Conservation (phyloP, 169 alveolate species). For the Plasmodium relictum region DNA sequence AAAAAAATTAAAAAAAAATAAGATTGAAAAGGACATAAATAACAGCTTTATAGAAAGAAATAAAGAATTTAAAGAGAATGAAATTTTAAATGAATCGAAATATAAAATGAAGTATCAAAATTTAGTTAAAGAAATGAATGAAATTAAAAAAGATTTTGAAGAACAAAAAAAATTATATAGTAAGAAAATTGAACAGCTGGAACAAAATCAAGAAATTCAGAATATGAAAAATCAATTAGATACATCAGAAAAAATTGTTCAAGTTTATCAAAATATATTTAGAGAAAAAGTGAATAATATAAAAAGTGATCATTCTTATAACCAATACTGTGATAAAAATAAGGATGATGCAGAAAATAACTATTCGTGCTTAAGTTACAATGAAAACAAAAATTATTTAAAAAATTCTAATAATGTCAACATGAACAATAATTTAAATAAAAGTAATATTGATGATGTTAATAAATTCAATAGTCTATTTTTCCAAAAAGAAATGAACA, state of each 20-base stretch:
- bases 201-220: slow-evolving; percentile 63
- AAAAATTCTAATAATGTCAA: neutral
- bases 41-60: neutral
- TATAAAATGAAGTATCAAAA: slow-evolving; percentile 39
- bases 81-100: neutral
- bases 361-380: neutral
- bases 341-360: slow-evolving; percentile 13
- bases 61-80: neutral
- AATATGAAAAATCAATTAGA: slow-evolving; percentile 53
- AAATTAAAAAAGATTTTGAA: slow-evolving; percentile 64
- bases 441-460: neutral
- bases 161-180: slow-evolving; percentile 36
- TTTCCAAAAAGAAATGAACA: neutral
- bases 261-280: slow-evolving; percentile 63
- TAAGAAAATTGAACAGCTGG: slow-evolving; percentile 50
- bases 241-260: slow-evolving; percentile 67
- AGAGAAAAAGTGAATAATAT: slow-evolving; percentile 41
- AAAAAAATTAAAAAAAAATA: neutral
- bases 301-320: slow-evolving; percentile 21
- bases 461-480: neutral
- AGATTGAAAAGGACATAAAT: neutral
- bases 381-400: neutral
- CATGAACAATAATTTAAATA: neutral
- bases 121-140: slow-evolving; percentile 46
- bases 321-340: neutral